Evolutionary conservation across 2,329 filamentous ascomycete genomes (phyloP), one percentile per base, ranked within the genome.

Genomic region (Metarhizium anisopliae): DNA sequence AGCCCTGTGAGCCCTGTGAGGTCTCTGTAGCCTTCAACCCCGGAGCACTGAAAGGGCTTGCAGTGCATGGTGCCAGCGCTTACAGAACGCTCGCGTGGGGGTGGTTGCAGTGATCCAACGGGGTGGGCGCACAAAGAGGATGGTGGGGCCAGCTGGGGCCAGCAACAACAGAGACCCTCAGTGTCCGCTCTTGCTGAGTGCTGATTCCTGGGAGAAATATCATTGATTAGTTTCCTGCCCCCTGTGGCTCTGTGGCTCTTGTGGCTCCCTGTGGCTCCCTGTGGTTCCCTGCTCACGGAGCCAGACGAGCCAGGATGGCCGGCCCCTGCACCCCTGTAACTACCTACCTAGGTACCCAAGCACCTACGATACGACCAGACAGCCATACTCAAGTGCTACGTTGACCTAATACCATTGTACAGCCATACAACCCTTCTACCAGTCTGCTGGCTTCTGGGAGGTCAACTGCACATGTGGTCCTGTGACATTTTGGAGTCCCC

Each of bases 291-390:
- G 45, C 45, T 30, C 45, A 49, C 25, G 18, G 45, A 49, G 45
- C 45, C 45, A 49, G 45, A 30, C 25, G 45, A 52, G 43, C 50
- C 52, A 52, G 54, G 50, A 49, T 55, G 54, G 20, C 50, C 50
- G 50, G 54, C 40, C 51, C 42, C 50, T 56, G 52, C 54, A 55
- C 60, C 59, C 59, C 63, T 61, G 60, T 59, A 59, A 25, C 25
- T 25, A 4, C 14, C 40, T 36, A 45, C 32, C 32, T 29, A 36
- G 40, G 16, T 35, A 35, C 32, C 32, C 32, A 35, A 35, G 10
- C 32, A 11, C 32, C 2, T 35, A 35, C 10, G 6, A 35, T 7
- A 25, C 25, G 25, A 25, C 25, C 25, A 25, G 25, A 25, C 25
- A 25, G 25, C 25, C 25, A 35, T 35, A 35, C 32, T 35, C 10